phyloP scores from a whole-genome alignment of 306 rosid genomes.

The Cucumis melo region DNA sequence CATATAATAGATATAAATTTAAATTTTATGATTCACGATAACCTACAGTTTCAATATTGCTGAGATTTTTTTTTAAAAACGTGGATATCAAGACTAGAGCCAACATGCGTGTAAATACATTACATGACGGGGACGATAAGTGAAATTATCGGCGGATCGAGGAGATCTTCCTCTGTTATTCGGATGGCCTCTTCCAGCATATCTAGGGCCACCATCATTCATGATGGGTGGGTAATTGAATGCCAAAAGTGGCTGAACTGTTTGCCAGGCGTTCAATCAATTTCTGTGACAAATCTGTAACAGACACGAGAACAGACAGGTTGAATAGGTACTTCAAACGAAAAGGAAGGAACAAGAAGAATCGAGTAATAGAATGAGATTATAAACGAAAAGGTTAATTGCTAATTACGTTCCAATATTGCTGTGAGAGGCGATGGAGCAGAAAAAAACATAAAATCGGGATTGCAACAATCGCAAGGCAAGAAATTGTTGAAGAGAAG shows the following conservation, averaged over 20 bases:
- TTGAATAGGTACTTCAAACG: too few species aligned
- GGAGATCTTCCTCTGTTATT: not conserved
- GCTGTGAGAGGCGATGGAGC: too few species aligned
- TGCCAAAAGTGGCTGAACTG: not conserved
- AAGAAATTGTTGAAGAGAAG: not conserved
- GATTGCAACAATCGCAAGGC: not conserved
- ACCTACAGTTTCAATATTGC: too few species aligned
- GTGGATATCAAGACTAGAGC: not conserved
- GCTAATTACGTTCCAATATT: too few species aligned
- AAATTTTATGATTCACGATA: too few species aligned
- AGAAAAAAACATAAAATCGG: too few species aligned
- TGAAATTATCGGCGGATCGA: not conserved
- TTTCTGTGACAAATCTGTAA: not conserved
- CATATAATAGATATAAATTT: too few species aligned
- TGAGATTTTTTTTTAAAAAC: too few species aligned
- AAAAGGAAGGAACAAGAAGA: too few species aligned
- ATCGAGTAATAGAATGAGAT: too few species aligned
- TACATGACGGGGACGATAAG: constrained; percentile 1
- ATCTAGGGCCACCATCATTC: not conserved
- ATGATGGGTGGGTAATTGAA: not conserved
- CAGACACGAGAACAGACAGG: too few species aligned
- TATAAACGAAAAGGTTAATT: too few species aligned
- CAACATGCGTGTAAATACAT: not conserved
- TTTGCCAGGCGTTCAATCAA: not conserved
- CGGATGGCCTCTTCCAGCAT: not conserved